Conservation (phyloP, 2,329 filamentous ascomycete species). For the Nothopassalora personata region DNA sequence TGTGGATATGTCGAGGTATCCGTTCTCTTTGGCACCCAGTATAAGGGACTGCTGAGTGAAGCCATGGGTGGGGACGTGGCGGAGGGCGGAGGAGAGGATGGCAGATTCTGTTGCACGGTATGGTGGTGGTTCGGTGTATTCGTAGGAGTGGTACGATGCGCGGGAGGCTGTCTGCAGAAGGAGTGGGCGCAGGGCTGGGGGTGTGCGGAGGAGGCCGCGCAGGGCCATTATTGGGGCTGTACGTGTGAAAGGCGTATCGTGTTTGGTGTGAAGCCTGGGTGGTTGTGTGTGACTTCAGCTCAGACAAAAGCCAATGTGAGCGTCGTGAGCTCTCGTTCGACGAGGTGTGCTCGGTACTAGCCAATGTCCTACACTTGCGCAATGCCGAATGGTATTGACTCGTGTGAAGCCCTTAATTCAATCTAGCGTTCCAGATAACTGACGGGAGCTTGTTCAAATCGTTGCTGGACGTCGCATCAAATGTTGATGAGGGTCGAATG, state of each 20-base stretch:
- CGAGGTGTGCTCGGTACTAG: neutral
- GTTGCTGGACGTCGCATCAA: neutral
- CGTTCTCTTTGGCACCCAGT: slow-evolving; percentile 74
- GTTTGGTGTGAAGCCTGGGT: neutral
- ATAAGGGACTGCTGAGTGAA: slow-evolving; percentile 71
- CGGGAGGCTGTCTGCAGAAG: slow-evolving; percentile 19
- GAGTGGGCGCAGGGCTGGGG: slow-evolving; percentile 23
- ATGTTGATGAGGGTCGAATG: neutral
- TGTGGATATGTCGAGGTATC: slow-evolving; percentile 79
- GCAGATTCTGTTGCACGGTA: slow-evolving; percentile 65
- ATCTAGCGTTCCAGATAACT: neutral
- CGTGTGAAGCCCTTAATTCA: neutral
- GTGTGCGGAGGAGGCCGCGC: slow-evolving; percentile 25
- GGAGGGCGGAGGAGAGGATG: slow-evolving; percentile 76
- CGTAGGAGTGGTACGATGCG: slow-evolving; percentile 64
- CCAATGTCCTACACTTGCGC: neutral
- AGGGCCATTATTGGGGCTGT: slow-evolving; percentile 17
- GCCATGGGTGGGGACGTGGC: slow-evolving; percentile 72
- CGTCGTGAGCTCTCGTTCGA: neutral
- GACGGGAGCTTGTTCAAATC: neutral
- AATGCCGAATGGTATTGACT: neutral
- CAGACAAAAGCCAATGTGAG: neutral
- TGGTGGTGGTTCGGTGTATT: slow-evolving; percentile 57
- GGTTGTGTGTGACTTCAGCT: neutral
- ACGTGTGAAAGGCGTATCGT: neutral